phyloP scores from a whole-genome alignment of 2,329 filamentous ascomycete species.

The Dothideomycetes sp. region DNA sequence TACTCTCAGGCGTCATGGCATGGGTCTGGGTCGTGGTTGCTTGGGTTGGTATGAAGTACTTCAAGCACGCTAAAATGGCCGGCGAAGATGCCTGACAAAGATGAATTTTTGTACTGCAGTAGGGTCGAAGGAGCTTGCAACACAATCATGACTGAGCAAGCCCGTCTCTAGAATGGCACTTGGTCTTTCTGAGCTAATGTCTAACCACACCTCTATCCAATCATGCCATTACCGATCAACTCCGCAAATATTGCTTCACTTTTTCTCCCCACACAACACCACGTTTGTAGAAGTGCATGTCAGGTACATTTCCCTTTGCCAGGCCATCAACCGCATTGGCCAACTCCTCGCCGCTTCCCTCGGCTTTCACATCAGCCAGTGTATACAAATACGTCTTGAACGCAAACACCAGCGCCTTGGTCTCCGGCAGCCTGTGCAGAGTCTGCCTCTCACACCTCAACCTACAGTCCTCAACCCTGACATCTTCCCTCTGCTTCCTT shows the following conservation, averaged over 20 bases:
- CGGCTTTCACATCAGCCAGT: conserved; percentile 42
- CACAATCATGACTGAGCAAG: neutral
- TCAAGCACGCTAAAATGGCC: conserved; percentile 88
- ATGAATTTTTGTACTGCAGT: too few species aligned
- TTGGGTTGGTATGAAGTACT: conserved; percentile 99
- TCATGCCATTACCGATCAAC: neutral
- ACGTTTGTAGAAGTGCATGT: conserved; percentile 49
- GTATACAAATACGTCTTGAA: conserved; percentile 54
- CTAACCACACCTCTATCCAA: neutral
- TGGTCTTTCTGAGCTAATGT: too few species aligned
- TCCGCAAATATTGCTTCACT: conserved; percentile 37
- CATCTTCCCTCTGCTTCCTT: conserved; percentile 17
- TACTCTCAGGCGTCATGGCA: conserved; percentile 88
- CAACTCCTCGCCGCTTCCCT: conserved; percentile 43
- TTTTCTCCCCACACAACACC: conserved; percentile 45
- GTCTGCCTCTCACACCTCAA: conserved; percentile 51
- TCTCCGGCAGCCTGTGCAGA: conserved; percentile 45
- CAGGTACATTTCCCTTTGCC: conserved; percentile 43
- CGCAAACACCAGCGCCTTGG: conserved; percentile 45
- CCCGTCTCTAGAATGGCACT: too few species aligned
- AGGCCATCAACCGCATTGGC: conserved; percentile 50
- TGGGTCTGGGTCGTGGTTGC: conserved; percentile 98
- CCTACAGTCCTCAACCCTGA: conserved; percentile 29
- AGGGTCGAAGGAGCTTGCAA: too few species aligned
- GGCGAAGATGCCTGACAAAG: conserved; percentile 32